These are phyloP conservation scores for Theobroma grandiflorum DNA, from an alignment of 441 rosid genomes.

Conservation along the genomic window DNA sequence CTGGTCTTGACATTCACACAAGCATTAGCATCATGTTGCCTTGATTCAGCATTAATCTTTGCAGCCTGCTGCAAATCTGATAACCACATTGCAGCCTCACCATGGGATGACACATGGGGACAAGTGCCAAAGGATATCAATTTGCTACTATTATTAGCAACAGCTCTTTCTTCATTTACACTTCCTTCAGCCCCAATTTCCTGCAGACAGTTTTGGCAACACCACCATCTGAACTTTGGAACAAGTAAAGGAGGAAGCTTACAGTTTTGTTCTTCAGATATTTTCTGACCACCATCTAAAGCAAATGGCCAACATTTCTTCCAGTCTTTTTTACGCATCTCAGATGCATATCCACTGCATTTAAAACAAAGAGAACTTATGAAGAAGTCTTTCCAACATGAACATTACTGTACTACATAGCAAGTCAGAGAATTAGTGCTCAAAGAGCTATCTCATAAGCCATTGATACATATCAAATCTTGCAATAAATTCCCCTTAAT, in stretches of 20 bases:
- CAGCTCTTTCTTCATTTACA: constrained; percentile 37
- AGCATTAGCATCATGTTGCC: constrained; percentile 39
- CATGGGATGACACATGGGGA: constrained; percentile 40
- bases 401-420: background rate
- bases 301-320: constrained; percentile 82
- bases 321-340: constrained; percentile 65
- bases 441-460: constrained; percentile 1
- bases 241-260: constrained; percentile 67
- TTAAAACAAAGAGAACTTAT: constrained; percentile 25
- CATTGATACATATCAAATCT: background rate
- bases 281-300: constrained; percentile 40
- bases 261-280: constrained; percentile 44
- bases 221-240: constrained; percentile 79
- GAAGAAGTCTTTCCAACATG: constrained; percentile 21
- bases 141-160: constrained; percentile 27
- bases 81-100: constrained; percentile 36
- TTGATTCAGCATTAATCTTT: constrained; percentile 36
- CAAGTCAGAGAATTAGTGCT: constrained; percentile 16
- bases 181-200: constrained; percentile 43
- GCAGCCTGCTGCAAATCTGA: constrained; percentile 43
- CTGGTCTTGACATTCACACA: constrained; percentile 34
- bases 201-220: constrained; percentile 61
- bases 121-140: constrained; percentile 43
- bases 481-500: background rate
- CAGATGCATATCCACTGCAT: constrained; percentile 86